These are phyloP conservation scores for Phytophthora palmivora DNA, from an alignment of 352 stramenopile genomes.

Conservation along the genomic window DNA sequence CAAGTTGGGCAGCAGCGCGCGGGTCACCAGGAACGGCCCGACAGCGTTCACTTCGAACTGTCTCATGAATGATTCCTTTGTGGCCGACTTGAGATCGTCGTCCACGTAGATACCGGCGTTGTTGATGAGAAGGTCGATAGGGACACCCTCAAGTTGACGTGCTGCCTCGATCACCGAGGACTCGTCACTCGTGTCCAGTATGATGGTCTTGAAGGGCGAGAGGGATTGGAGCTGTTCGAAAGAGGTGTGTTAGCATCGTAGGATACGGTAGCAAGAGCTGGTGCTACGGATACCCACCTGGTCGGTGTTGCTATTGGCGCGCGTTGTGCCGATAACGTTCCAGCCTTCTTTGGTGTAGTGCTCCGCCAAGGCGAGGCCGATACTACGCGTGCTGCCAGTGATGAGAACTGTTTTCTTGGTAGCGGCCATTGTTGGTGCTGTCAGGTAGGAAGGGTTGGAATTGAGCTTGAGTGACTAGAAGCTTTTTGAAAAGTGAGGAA, in stretches of 20 bases:
- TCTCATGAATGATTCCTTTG: slow-evolving; percentile 51
- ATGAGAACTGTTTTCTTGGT: slow-evolving; percentile 53
- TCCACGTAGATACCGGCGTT: slow-evolving; percentile 52
- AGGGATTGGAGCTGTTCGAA: slow-evolving; percentile 27
- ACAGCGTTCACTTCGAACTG: slow-evolving; percentile 69
- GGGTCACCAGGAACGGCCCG: slow-evolving; percentile 60
- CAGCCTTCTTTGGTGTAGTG: slow-evolving; percentile 48
- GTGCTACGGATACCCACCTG: slow-evolving; percentile 23
- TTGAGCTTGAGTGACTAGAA: background rate
- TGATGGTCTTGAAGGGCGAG: slow-evolving; percentile 47
- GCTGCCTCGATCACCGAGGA: slow-evolving; percentile 47
- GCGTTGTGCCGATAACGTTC: slow-evolving; percentile 50
- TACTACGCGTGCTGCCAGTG: slow-evolving; percentile 50
- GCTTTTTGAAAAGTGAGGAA: slow-evolving; percentile 24
- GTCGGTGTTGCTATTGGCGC: slow-evolving; percentile 39
- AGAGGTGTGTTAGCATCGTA: no score
- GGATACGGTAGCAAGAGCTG: background rate
- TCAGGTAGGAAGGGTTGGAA: background rate
- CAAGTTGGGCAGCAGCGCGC: slow-evolving; percentile 51
- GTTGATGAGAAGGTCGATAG: slow-evolving; percentile 68
- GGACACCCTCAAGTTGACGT: slow-evolving; percentile 44
- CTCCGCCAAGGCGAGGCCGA: slow-evolving; percentile 50
- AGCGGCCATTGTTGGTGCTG: slow-evolving; percentile 10
- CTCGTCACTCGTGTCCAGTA: slow-evolving; percentile 54
- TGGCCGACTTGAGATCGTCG: slow-evolving; percentile 33